A percentile compares a stretch with the other conserved stretches of the same genome.
Evolutionary conservation across 2,329 filamentous ascomycete species (phyloP).

Genomic region (Phyllosticta paracitricarpa): DNA sequence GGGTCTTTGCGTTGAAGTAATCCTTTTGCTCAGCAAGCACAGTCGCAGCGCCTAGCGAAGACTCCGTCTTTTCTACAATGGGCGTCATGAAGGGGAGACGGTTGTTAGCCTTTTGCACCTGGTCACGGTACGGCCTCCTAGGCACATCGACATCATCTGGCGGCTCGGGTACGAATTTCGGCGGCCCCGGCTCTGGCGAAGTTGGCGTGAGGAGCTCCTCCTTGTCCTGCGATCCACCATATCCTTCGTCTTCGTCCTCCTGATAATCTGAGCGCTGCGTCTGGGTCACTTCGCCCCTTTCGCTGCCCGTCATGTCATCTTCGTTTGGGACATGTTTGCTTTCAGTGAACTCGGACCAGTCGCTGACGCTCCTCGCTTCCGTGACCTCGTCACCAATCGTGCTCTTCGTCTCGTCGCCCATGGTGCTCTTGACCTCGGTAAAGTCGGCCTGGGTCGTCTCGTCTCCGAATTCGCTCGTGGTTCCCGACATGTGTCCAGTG

Average conservation of each 20-base stretch:
- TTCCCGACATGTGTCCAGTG: conserved; percentile 59
- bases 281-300: conserved; percentile 18
- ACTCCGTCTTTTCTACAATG: conserved; percentile 91
- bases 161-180: conserved; percentile 65
- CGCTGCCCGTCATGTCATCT: conserved; percentile 20
- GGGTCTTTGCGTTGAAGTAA: conserved; percentile 63
- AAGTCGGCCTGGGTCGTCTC: conserved; percentile 46
- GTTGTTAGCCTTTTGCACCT: conserved; percentile 72
- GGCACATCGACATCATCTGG: conserved; percentile 81
- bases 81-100: conserved; percentile 97
- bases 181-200: conserved; percentile 29
- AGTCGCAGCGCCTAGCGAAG: conserved; percentile 54
- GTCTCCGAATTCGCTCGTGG: conserved; percentile 55
- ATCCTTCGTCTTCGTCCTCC: conserved; percentile 18
- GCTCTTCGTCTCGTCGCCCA: conserved; percentile 12
- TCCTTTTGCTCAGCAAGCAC: conserved; percentile 38
- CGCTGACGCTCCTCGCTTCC: conserved; percentile 47
- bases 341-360: conserved; percentile 81
- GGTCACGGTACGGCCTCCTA: conserved; percentile 70
- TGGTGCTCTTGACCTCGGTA: conserved; percentile 30
- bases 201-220: conserved; percentile 34
- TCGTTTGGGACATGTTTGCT: conserved; percentile 56
- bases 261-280: neutral
- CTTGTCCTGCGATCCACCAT: conserved; percentile 22
- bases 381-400: conserved; percentile 22